Conservation (phyloP, 2,329 filamentous ascomycete species). For the Aureobasidium sp. region DNA sequence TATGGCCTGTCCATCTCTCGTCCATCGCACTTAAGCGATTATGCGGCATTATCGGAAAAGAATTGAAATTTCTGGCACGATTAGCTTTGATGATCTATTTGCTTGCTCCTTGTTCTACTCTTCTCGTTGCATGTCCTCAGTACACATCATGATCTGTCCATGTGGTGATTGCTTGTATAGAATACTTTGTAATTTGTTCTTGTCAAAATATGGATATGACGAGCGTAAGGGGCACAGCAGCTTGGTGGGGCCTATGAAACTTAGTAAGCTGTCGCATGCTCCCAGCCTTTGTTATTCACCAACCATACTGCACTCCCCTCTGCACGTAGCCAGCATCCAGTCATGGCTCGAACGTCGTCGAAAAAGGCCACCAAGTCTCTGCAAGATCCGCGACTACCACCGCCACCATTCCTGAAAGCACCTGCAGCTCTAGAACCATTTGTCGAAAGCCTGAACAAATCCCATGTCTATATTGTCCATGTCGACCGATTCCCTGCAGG, state of each 20-base stretch:
- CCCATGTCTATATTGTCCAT: constrained; percentile 77
- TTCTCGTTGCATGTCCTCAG: not conserved
- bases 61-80: constrained; percentile 11
- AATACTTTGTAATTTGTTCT: not conserved
- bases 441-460: constrained; percentile 56
- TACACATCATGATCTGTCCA: not conserved
- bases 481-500: constrained; percentile 62
- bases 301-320: not conserved
- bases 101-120: not conserved
- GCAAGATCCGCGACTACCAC: constrained; percentile 20
- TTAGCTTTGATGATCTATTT: constrained; percentile 3
- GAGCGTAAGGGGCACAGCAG: not conserved
- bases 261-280: not conserved
- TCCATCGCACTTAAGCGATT: constrained; percentile 11
- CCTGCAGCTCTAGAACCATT: constrained; percentile 59
- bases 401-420: constrained; percentile 58
- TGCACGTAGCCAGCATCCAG: not conserved
- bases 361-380: constrained; percentile 12
- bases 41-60: constrained; percentile 13
- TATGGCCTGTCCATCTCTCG: constrained; percentile 13
- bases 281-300: not conserved
- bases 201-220: not conserved
- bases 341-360: constrained; percentile 12
- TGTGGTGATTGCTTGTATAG: not conserved
- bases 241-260: not conserved